Base-by-base conservation (phyloP, 2,329 filamentous ascomycete species). In the Hypoxylon sp. region DNA sequence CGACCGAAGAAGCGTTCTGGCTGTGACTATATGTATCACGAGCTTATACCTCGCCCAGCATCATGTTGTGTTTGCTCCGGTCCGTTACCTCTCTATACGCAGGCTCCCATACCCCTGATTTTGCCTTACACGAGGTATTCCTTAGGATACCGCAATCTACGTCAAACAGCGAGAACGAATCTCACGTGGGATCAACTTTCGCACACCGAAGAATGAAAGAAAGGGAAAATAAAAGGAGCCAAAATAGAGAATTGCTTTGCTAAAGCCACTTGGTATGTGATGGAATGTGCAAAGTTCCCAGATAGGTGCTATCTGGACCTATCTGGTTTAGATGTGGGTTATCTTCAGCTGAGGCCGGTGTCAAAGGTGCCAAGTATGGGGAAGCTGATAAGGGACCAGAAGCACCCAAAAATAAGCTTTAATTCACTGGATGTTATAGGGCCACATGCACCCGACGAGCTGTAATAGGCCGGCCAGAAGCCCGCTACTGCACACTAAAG, bases 61-160 rank as follows among this genome's bases (percentile, higher is more conserved):
- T 71, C 17, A 42, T 68, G 68, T n/a, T 17, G 64, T 70, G 65
- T 49, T 54, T 54, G 56, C 42, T 37, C 51, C 37, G 62, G 42
- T 40, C 44, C 30, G 42, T 51, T 30, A 30, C n/a, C 27, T 61
- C 53, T 57, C 56, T 51, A 49, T 57, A 40, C 25, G 48, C 51
- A 48, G 14, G 54, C 17, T 42, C 25, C 46, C 33, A 54, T 37
- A 50, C 46, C 46, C 57, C 56, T 66, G 51, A 44, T 33, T 58
- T 56, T 46, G 55, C 53, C 61, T 46, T 53, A 66, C 64, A 67
- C 49, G 59, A 63, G 48, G 31, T 30, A 48, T 33, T 37, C 44
- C 30, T 65, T 51, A 66, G 61, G 33, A 54, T 46, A 20, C 44
- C 17, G 55, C 56, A 64, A 70, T 70, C 11, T 65, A 70, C 56